phyloP scores from a whole-genome alignment of 495 filamentous ascomycete species.

The Aspergillus coremiiformis region DNA sequence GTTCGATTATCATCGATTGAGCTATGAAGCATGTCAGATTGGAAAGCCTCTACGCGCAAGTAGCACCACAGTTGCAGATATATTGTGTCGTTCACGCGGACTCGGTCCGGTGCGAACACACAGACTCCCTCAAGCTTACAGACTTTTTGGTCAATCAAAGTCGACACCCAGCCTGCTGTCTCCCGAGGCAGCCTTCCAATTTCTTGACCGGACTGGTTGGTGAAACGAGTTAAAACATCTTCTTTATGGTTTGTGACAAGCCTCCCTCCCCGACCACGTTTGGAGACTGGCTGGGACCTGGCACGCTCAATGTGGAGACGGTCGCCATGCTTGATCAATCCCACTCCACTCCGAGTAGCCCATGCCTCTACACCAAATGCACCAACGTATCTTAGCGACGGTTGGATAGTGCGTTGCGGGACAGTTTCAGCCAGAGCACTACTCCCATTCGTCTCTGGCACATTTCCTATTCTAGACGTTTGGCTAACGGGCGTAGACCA shows the following conservation, averaged over 20 bases:
- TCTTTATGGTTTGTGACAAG: slow-evolving; percentile 48
- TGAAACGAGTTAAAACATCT: slow-evolving; percentile 93
- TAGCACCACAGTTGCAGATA: slow-evolving; percentile 81
- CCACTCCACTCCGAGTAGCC: slow-evolving; percentile 78
- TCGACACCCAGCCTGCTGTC: slow-evolving; percentile 87
- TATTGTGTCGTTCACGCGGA: slow-evolving; percentile 87
- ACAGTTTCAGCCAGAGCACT: slow-evolving; percentile 1
- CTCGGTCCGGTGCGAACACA: slow-evolving; percentile 78
- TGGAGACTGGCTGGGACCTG: slow-evolving; percentile 57
- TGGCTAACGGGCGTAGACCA: background rate
- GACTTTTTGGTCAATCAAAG: slow-evolving; percentile 84
- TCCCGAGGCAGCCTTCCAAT: slow-evolving; percentile 86
- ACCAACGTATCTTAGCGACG: slow-evolving; percentile 70
- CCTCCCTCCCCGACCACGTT: slow-evolving; percentile 43
- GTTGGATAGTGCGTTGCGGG: slow-evolving; percentile 37
- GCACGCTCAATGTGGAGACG: slow-evolving; percentile 77
- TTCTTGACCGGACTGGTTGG: slow-evolving; percentile 69
- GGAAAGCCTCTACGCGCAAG: slow-evolving; percentile 66
- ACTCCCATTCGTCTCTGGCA: background rate
- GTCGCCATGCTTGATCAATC: slow-evolving; percentile 69
- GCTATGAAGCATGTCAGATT: slow-evolving; percentile 47
- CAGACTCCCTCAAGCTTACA: slow-evolving; percentile 82
- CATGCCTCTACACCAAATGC: slow-evolving; percentile 88
- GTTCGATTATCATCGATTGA: slow-evolving; percentile 61
- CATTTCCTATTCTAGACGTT: background rate